A percentile compares a stretch with the other conserved stretches of the same genome.
These are phyloP conservation scores for Hamamelis virginiana DNA, from an alignment of 164 flowering plant genomes.

Conservation along the genomic window DNA sequence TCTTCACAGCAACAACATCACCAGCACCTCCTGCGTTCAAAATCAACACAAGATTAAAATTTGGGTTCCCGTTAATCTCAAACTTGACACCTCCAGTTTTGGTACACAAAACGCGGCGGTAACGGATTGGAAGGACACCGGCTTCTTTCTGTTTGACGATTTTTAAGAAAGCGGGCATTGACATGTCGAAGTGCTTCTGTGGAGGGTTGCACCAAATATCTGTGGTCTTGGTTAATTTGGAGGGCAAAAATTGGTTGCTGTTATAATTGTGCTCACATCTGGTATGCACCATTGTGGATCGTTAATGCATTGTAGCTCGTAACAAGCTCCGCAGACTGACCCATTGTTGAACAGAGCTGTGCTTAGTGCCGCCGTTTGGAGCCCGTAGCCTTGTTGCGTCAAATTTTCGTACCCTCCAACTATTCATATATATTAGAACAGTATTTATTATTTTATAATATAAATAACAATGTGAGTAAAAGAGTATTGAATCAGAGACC, in stretches of 20 bases:
- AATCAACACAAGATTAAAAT: slow-evolving; percentile 5
- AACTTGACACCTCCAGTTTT: slow-evolving; percentile 13
- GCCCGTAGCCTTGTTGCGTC: slow-evolving; percentile 26
- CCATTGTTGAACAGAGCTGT: slow-evolving; percentile 28
- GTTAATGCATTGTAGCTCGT: slow-evolving; percentile 19
- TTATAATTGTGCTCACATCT: slow-evolving; percentile 6
- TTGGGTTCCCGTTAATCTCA: slow-evolving; percentile 6
- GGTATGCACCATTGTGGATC: slow-evolving; percentile 19
- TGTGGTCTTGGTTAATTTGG: not conserved
- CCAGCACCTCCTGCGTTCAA: slow-evolving; percentile 21
- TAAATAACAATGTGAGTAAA: not conserved
- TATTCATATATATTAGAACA: too few species aligned
- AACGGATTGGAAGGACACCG: slow-evolving; percentile 23
- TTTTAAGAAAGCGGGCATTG: slow-evolving; percentile 21
- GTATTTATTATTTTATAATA: too few species aligned
- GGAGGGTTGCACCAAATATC: slow-evolving; percentile 16
- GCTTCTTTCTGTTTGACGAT: slow-evolving; percentile 14
- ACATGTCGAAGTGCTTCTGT: slow-evolving; percentile 24
- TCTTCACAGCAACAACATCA: slow-evolving; percentile 9
- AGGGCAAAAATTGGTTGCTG: slow-evolving; percentile 16
- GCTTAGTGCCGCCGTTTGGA: slow-evolving; percentile 36
- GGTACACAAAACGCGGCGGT: slow-evolving; percentile 1
- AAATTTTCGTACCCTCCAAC: slow-evolving; percentile 33
- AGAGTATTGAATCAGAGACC: too few species aligned
- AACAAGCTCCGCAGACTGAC: slow-evolving; percentile 25